Conservation (phyloP, 139 green algal species). For the Chlamydomonas sphaeroides region DNA sequence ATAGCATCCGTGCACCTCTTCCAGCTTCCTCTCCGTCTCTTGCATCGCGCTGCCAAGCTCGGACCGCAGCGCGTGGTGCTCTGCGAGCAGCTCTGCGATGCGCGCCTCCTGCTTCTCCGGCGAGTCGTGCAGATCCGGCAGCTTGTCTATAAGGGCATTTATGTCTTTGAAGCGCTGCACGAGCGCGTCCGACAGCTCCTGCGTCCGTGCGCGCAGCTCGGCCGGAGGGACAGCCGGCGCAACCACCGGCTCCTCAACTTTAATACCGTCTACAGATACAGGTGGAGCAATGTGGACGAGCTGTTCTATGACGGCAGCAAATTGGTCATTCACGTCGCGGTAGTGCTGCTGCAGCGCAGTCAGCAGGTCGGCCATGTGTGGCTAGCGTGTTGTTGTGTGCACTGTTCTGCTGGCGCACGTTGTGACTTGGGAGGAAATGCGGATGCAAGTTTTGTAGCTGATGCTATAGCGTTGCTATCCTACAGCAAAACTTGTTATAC, state of each 20-base stretch:
- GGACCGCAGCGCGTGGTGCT: constrained; percentile 29
- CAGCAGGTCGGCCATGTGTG: background rate
- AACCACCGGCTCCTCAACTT: too few relatives aligned
- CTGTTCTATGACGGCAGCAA: constrained; percentile 26
- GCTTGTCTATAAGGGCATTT: constrained; percentile 17
- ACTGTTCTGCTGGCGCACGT: too few relatives aligned
- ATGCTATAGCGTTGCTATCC: too few relatives aligned
- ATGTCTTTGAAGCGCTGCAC: constrained; percentile 35
- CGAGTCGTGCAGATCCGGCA: constrained; percentile 24
- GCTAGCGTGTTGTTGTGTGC: too few relatives aligned
- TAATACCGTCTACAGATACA: too few relatives aligned
- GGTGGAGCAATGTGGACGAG: constrained; percentile 15
- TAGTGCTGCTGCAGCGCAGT: constrained; percentile 27
- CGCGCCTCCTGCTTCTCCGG: constrained; percentile 21
- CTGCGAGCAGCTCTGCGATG: background rate
- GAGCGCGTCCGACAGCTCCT: constrained; percentile 5
- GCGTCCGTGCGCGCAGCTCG: constrained; percentile 19
- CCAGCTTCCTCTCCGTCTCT: constrained; percentile 27
- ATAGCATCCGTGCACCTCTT: constrained; percentile 31
- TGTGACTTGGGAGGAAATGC: too few relatives aligned
- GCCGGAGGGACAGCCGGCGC: background rate
- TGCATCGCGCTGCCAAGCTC: constrained; percentile 16
- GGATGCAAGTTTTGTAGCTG: too few relatives aligned
- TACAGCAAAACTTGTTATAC: too few relatives aligned
- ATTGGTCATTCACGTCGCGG: constrained; percentile 35